These are phyloP conservation scores for Kitagawia praeruptora DNA, from an alignment of 129 eudicot genomes.

Conservation along the genomic window DNA sequence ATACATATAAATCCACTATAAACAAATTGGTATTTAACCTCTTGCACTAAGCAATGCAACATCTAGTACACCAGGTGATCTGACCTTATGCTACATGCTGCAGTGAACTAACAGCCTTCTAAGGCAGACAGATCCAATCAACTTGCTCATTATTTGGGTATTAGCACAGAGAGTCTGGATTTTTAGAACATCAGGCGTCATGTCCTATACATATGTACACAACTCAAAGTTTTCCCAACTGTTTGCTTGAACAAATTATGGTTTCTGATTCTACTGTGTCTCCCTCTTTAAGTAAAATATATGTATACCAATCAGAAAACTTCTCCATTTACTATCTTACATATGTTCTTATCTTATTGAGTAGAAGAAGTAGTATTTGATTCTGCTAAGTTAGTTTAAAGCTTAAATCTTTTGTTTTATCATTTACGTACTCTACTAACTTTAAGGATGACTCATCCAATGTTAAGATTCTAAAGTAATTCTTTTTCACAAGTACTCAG, in stretches of 20 bases:
- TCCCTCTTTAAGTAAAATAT: not conserved
- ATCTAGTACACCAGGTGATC: not conserved
- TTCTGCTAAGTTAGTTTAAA: not conserved
- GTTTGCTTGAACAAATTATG: not conserved
- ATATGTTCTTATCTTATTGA: not conserved
- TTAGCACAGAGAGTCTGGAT: not conserved
- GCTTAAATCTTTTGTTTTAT: not conserved
- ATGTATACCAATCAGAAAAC: not conserved
- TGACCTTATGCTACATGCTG: not conserved
- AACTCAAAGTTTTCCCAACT: not conserved
- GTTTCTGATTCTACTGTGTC: not conserved
- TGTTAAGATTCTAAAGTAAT: not conserved
- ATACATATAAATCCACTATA: not conserved
- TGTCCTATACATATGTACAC: not conserved
- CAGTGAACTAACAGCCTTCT: not conserved
- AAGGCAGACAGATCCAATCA: not conserved
- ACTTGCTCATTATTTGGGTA: not conserved
- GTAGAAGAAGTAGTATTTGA: not conserved
- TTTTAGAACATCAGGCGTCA: not conserved
- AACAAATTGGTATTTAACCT: not conserved
- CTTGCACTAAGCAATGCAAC: slow-evolving; percentile 1
- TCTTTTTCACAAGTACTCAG: not conserved
- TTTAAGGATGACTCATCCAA: not conserved
- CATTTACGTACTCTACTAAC: not conserved
- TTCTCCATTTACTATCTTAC: not conserved